Base-by-base conservation (phyloP, 148 eudicot species). In the Chenopodium berlandieri region DNA sequence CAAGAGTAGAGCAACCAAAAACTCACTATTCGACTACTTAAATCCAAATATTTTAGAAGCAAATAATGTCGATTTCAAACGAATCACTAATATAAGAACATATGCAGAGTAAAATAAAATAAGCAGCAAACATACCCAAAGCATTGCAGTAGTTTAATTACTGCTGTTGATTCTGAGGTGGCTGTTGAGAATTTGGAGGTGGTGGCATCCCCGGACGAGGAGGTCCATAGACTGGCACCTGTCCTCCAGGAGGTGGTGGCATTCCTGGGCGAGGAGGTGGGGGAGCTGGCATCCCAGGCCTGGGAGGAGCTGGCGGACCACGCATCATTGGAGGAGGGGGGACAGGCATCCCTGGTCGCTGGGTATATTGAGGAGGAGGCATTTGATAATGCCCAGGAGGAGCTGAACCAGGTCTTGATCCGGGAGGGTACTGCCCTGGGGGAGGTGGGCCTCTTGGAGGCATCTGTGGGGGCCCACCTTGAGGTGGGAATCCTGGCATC, bases 241-340 rank as follows among this genome's bases (percentile, higher is more conserved):
- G 81, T 0, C 89, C 89, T 60, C 87, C 89, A 63, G 87, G 87
- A 4, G 87, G 90, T 23, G 88, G 90, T 0, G 90, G 90, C 88
- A 88, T 88, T 11, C 86, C 90, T 9, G 86, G 84, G 2, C 83
- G 60, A 14, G 88, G 82, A 50, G 82, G 88, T 1, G 88, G 87
- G 3, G 89, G 89, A 8, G 83, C 85, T 3, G 85, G 85, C 88
- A 86, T 83, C 12, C 87, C 88, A 9, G 88, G 88, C 5, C 90
- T 82, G n/a, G 87, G 85, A 64, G 88, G 93, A 1, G 91, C 91
- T 0, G 89, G 92, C 0, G 89, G 91, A 1, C 90, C 91, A 23
- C 89, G 81, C 89, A 85, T 87, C 67, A 80, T 85, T 23, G 89
- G 97, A 10, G 90, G 90, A 0, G 90, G 88, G 0, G 90, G 54